Evolutionary conservation across 257 asterid genomes (phyloP), one percentile per base, ranked within the genome.

Genomic region (Solanum tacnaense): DNA sequence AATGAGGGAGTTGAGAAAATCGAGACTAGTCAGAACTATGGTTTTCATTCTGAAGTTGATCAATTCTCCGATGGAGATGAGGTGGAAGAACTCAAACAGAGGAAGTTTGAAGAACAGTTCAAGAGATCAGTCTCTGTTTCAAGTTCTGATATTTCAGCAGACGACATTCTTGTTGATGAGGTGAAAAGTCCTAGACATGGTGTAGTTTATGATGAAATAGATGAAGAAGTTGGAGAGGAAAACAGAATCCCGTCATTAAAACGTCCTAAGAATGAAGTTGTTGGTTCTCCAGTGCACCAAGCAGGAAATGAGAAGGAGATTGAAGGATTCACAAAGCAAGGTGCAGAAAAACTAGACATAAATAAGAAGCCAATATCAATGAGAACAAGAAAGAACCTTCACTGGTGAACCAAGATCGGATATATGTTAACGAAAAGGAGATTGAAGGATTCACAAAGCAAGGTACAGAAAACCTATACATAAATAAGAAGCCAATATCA

Each of bases 291-390:
- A 20, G 73, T 82, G 71, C 88, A 85, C 56, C 86, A 88, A 86
- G 84, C 88, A 49, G 91, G 68, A 52, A 49, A 5, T 52, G 89
- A 89, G 25, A 58, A 60, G 68, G 88, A 85, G 73, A 74, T 83
- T 25, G 89, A 84, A 70, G 86, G 85, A 82, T 79, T 73, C 46
- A 75, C 46, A 18, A 82, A 25, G 31, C 87, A 86, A 58, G 87
- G 46, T 39, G 87, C 31, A 18, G 94, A 86, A 38, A 88, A 90
- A 73, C 87, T 93, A 13, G 86, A 91, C 39, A 70, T 87, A 56
- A 70, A 90, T 44, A 92, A 93, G 91, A 90, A 38, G 88, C 95
- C 96, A 7, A 86, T 89, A 72, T 94, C 98, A 21, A 90, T 92
- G 32, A 92, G 98, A 87, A 91, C 92, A 39, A 89, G 82, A 85